These are phyloP conservation scores for Ascochyta lentis DNA, from an alignment of 2,329 filamentous ascomycete species.

Conservation along the genomic window DNA sequence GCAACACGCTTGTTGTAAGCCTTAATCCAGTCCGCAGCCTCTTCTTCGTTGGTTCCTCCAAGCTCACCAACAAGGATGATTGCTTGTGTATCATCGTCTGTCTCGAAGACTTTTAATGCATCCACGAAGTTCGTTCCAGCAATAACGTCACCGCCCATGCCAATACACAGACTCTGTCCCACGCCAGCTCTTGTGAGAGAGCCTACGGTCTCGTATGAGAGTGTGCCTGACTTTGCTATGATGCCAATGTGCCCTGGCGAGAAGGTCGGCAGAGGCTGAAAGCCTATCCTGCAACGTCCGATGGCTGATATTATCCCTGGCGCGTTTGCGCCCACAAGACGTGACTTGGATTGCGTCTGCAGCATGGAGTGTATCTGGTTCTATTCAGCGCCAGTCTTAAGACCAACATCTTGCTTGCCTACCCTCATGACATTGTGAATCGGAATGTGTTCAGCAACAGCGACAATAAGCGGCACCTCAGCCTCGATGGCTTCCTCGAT, in stretches of 20 bases:
- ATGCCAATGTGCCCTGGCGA: constrained; percentile 73
- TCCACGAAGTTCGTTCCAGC: constrained; percentile 78
- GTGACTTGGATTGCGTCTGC: constrained; percentile 72
- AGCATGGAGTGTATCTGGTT: constrained; percentile 71
- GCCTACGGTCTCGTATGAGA: constrained; percentile 81
- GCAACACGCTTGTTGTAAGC: constrained; percentile 65
- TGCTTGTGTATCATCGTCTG: constrained; percentile 71
- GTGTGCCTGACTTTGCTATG: constrained; percentile 79
- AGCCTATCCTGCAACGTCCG: constrained; percentile 74
- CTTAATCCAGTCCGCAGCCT: constrained; percentile 76
- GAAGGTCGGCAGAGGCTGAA: constrained; percentile 78
- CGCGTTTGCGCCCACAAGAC: constrained; percentile 81
- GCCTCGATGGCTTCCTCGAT: constrained; percentile 83
- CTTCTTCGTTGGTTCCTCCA: constrained; percentile 72
- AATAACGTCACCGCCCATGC: constrained; percentile 77
- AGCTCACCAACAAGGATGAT: constrained; percentile 77
- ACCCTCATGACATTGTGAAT: constrained; percentile 78
- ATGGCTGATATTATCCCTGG: constrained; percentile 80
- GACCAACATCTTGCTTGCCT: constrained; percentile 27
- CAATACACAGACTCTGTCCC: constrained; percentile 78
- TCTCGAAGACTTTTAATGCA: constrained; percentile 69
- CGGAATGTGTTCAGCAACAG: constrained; percentile 81
- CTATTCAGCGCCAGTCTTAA: constrained; percentile 9
- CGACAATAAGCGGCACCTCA: constrained; percentile 77
- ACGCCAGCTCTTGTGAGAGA: constrained; percentile 75